Conservation (phyloP, 176 grass and related monocot species). For the Neostapfia colusana region DNA sequence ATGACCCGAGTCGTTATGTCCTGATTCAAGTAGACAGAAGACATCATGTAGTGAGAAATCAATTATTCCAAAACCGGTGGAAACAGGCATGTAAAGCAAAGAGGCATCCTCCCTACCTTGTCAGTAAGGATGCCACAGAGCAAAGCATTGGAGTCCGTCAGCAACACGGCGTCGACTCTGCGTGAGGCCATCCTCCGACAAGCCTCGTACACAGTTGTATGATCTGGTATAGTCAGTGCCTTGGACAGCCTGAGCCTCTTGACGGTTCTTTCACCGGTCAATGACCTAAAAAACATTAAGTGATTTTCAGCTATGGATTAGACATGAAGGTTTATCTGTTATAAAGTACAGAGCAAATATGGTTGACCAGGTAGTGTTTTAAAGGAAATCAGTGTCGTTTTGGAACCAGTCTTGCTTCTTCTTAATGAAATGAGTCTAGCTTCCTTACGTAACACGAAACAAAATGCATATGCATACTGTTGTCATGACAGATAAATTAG, state of each 20-base stretch:
- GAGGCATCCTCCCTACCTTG: slow-evolving; percentile 57
- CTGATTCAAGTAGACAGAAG: slow-evolving; percentile 30
- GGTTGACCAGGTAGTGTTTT: neutral
- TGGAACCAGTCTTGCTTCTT: slow-evolving; percentile 7
- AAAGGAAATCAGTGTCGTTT: neutral
- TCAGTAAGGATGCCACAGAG: slow-evolving; percentile 95
- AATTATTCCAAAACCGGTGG: no score
- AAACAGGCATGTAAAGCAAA: neutral
- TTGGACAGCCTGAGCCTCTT: slow-evolving; percentile 90
- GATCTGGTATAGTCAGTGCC: slow-evolving; percentile 92
- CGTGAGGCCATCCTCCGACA: slow-evolving; percentile 84
- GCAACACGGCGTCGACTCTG: slow-evolving; percentile 77
- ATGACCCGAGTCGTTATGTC: slow-evolving; percentile 90
- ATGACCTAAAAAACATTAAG: slow-evolving; percentile 9
- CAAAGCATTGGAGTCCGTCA: slow-evolving; percentile 91
- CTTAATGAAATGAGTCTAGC: neutral
- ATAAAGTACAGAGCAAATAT: neutral
- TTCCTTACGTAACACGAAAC: neutral
- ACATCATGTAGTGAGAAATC: slow-evolving; percentile 21
- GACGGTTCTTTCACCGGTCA: slow-evolving; percentile 78
- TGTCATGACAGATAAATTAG: neutral
- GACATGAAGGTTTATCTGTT: neutral
- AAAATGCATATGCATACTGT: neutral
- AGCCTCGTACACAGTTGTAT: slow-evolving; percentile 67
- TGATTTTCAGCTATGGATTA: neutral